These are phyloP conservation scores for Fraxinus anomala DNA, from an alignment of 257 asterid species.

Conservation along the genomic window DNA sequence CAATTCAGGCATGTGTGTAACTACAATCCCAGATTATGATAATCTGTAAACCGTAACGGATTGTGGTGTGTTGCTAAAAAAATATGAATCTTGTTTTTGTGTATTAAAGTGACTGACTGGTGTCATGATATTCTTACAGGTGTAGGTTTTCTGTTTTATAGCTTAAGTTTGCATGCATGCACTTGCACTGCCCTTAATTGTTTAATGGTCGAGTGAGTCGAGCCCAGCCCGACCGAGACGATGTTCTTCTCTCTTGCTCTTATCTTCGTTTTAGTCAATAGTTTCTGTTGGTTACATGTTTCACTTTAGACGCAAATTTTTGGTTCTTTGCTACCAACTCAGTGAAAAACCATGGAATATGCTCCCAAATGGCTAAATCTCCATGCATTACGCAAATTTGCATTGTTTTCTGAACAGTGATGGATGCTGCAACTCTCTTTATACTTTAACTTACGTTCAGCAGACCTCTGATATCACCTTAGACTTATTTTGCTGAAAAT, in stretches of 20 bases:
- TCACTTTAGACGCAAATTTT: neutral
- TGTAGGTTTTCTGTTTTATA: neutral
- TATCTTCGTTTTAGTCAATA: neutral
- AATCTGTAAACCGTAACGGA: slow-evolving; percentile 1
- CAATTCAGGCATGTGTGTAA: neutral
- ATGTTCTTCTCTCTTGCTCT: neutral
- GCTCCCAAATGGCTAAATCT: neutral
- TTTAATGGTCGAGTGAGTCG: neutral
- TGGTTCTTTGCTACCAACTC: neutral
- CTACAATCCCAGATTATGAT: neutral
- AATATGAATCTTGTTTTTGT: neutral
- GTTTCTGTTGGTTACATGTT: neutral
- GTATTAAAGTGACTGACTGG: neutral
- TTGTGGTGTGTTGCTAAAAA: neutral
- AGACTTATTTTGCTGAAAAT: neutral
- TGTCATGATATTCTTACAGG: no score
- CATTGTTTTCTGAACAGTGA: neutral
- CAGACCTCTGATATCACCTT: neutral
- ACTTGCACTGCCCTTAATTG: neutral
- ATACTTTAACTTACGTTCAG: neutral
- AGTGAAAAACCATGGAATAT: neutral
- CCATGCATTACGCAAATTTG: neutral
- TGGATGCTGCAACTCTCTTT: neutral
- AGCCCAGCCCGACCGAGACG: neutral
- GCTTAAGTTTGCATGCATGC: neutral